Evolutionary conservation across 305 asterid genomes (phyloP).

Genomic region (Euphrasia arctica): DNA sequence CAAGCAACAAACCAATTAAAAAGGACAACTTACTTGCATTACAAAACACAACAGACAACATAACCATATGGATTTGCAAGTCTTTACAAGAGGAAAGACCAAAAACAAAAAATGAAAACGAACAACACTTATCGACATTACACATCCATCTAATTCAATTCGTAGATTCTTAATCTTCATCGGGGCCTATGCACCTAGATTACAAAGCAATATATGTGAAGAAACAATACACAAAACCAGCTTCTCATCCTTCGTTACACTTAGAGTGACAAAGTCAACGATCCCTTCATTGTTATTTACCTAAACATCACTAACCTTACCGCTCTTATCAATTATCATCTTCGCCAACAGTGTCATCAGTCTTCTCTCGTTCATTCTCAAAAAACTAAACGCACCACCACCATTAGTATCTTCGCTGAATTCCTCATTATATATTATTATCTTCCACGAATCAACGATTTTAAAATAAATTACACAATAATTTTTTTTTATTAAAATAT

Average conservation of each 20-base stretch:
- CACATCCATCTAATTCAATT: not conserved
- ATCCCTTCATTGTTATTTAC: slow-evolving; percentile 20
- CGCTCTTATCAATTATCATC: slow-evolving; percentile 22
- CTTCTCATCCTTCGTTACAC: slow-evolving; percentile 13
- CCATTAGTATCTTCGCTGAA: slow-evolving; percentile 32
- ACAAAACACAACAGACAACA: slow-evolving; percentile 17
- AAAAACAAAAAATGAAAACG: too few species aligned
- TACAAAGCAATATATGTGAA: slow-evolving; percentile 2
- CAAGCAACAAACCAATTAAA: too few species aligned
- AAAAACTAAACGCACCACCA: slow-evolving; percentile 1
- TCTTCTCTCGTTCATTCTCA: slow-evolving; percentile 23
- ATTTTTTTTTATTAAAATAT: too few species aligned
- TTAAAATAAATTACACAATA: too few species aligned
- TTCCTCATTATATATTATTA: slow-evolving; percentile 36
- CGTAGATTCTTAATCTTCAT: not conserved
- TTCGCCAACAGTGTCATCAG: slow-evolving; percentile 19
- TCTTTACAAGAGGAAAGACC: not conserved
- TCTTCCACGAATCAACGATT: slow-evolving; percentile 29
- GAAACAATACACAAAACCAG: not conserved
- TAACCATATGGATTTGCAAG: slow-evolving; percentile 14
- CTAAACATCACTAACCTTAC: slow-evolving; percentile 17
- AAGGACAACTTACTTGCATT: not conserved
- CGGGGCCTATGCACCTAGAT: slow-evolving; percentile 14
- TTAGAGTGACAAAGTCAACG: slow-evolving; percentile 2
- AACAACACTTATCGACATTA: not conserved